Conservation (phyloP, 179 eudicot genomes). For the Spinacia oleracea region DNA sequence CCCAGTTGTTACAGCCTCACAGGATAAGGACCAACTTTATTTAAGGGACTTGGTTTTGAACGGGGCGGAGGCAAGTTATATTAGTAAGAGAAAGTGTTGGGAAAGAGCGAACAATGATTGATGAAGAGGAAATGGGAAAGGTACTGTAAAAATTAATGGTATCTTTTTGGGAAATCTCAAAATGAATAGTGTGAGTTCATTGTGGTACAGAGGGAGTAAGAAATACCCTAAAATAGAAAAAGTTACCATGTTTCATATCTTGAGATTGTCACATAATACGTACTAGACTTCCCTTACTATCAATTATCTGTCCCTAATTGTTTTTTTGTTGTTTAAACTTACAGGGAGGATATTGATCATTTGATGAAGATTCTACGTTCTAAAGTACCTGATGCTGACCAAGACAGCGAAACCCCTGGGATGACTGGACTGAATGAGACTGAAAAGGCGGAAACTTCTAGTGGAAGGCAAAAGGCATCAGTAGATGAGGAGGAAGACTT, state of each 20-base stretch:
- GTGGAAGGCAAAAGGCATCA: slow-evolving; percentile 32
- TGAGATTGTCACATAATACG: neutral
- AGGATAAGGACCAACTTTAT: too few species aligned
- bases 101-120: neutral
- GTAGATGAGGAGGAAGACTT: slow-evolving; percentile 29
- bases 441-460: slow-evolving; percentile 33
- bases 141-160: too few species aligned
- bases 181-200: too few species aligned
- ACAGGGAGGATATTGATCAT: slow-evolving; percentile 71
- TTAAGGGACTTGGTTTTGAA: too few species aligned
- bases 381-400: slow-evolving; percentile 46
- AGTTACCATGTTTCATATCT: neutral
- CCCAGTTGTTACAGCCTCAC: too few species aligned
- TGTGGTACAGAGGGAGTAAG: neutral
- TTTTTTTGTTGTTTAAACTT: slow-evolving; percentile 23
- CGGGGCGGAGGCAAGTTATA: too few species aligned
- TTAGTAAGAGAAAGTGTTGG: too few species aligned
- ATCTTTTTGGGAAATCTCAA: neutral
- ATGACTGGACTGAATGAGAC: slow-evolving; percentile 28
- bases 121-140: neutral
- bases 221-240: neutral
- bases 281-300: neutral
- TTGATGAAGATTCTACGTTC: slow-evolving; percentile 75
- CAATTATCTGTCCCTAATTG: slow-evolving; percentile 10
- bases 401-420: slow-evolving; percentile 30